Evolutionary conservation across 108 stramenopile species (phyloP).

Genomic region (Cyclostephanos invisitatus): DNA sequence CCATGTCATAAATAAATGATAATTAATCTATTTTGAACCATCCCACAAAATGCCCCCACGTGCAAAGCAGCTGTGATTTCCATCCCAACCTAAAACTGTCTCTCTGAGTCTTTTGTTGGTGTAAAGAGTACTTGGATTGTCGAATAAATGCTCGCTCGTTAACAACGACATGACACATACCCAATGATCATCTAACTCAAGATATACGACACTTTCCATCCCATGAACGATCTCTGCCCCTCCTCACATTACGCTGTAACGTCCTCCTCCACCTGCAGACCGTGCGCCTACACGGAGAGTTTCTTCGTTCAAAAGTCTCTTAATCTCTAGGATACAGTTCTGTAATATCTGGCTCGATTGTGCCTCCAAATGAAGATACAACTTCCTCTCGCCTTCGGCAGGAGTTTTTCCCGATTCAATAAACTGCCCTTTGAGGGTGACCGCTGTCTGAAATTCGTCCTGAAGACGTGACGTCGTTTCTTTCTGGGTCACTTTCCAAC

Average conservation of each 20-base stretch:
- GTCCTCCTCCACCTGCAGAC: slow-evolving; percentile 35
- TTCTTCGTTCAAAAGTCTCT: slow-evolving; percentile 91
- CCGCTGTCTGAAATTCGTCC: slow-evolving; percentile 90
- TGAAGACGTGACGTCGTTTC: slow-evolving; percentile 86
- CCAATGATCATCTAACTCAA: neutral
- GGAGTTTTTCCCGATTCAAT: slow-evolving; percentile 68
- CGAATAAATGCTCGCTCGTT: too few species aligned
- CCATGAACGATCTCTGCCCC: neutral
- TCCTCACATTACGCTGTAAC: slow-evolving; percentile 29
- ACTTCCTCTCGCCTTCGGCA: slow-evolving; percentile 65
- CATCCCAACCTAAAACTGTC: too few species aligned
- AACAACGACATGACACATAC: neutral
- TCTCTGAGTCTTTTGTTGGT: too few species aligned
- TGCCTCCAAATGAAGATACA: slow-evolving; percentile 89
- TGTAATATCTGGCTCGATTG: slow-evolving; percentile 70
- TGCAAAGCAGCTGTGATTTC: too few species aligned
- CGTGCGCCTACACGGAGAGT: slow-evolving; percentile 82
- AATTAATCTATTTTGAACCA: too few species aligned
- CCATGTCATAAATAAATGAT: too few species aligned
- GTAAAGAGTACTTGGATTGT: too few species aligned
- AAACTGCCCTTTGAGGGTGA: slow-evolving; percentile 88
- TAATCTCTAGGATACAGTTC: slow-evolving; percentile 83
- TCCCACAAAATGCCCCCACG: too few species aligned
- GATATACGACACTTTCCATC: neutral
- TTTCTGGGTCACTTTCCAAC: slow-evolving; percentile 89